Evolutionary conservation across 2,329 filamentous ascomycete genomes (phyloP).

Genomic region (Fusarium sarcochroum): DNA sequence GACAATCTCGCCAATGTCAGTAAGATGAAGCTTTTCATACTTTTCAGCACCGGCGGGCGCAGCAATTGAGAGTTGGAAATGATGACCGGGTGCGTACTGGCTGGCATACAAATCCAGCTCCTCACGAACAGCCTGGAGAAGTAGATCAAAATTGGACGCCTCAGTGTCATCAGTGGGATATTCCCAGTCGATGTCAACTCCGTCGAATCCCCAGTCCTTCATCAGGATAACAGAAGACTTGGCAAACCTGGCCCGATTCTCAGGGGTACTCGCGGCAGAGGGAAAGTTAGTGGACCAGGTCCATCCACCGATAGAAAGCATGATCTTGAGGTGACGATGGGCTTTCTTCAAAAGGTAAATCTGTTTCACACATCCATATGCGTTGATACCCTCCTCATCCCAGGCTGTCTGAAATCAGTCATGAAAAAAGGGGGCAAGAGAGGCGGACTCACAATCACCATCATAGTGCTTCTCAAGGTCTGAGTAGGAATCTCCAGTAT

Average conservation of each 20-base stretch:
- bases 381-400: conserved; percentile 20
- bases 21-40: conserved; percentile 33
- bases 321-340: conserved; percentile 34
- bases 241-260: conserved; percentile 29
- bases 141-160: conserved; percentile 30
- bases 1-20: conserved; percentile 11
- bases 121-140: conserved; percentile 32
- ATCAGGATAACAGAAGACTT: conserved; percentile 33
- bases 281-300: conserved; percentile 36
- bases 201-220: conserved; percentile 40
- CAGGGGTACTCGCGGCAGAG: conserved; percentile 26
- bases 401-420: conserved; percentile 19
- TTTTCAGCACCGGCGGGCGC: conserved; percentile 26
- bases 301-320: conserved; percentile 38
- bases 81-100: conserved; percentile 15
- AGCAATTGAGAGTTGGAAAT: conserved; percentile 33
- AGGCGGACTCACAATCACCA: conserved; percentile 65
- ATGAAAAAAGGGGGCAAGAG: not conserved
- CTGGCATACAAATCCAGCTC: conserved; percentile 25
- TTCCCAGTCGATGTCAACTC: conserved; percentile 39
- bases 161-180: conserved; percentile 27
- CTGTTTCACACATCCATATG: conserved; percentile 38
- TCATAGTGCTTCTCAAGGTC: conserved; percentile 79
- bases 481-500: conserved; percentile 77
- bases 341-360: conserved; percentile 36